phyloP scores from a whole-genome alignment of 2,329 filamentous ascomycete genomes.

The Epichloe elymi region DNA sequence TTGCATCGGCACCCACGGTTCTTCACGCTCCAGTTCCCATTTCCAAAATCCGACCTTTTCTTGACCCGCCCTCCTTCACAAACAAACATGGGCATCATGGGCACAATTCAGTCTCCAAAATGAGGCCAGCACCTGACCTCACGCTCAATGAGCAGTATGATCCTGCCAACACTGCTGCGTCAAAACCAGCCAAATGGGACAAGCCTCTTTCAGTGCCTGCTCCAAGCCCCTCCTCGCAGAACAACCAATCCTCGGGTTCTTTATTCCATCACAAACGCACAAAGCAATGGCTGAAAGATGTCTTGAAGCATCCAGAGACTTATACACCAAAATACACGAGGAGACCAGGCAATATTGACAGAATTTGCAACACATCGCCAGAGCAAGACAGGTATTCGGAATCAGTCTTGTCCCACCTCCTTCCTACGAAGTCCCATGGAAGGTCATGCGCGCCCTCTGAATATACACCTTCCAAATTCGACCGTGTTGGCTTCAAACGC shows the following conservation, averaged over 20 bases:
- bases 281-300: conserved; percentile 19
- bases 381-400: conserved; percentile 13
- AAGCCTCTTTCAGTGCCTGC: background rate
- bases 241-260: conserved; percentile 15
- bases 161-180: background rate
- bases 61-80: background rate
- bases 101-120: conserved; percentile 6
- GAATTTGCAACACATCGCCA: conserved; percentile 4
- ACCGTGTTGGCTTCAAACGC: conserved; percentile 19
- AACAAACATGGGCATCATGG: background rate
- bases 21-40: conserved; percentile 8
- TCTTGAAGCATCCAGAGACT: conserved; percentile 16
- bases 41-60: conserved; percentile 9
- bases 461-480: conserved; percentile 12
- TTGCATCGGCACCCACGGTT: conserved; percentile 1
- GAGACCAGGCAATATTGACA: conserved; percentile 9
- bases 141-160: background rate
- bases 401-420: conserved; percentile 8
- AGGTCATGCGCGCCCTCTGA: conserved; percentile 10
- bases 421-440: conserved; percentile 8
- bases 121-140: background rate
- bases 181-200: background rate
- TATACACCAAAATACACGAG: conserved; percentile 17
- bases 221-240: conserved; percentile 6
- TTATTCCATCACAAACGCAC: conserved; percentile 21